Evolutionary conservation across 331 rosid genomes (phyloP), one percentile per base, ranked within the genome.

Genomic region (Saraca asoca): DNA sequence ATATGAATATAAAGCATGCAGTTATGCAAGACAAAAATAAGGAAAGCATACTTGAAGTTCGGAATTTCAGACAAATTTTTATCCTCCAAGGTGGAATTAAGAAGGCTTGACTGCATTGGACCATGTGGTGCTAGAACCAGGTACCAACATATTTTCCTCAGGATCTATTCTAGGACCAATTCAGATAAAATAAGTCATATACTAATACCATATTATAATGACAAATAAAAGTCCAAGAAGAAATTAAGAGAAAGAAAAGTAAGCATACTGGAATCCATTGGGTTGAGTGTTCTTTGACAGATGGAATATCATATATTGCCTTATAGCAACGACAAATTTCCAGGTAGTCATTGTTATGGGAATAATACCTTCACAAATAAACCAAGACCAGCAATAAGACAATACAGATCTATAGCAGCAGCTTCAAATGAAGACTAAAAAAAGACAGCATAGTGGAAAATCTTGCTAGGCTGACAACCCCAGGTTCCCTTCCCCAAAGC

Each of bases 51-150:
- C 99, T 84, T 85, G 67, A 94, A 94, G 75, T 75, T 78, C 16
- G 88, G 81, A 72, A 90, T 80, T 76, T 94, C 99, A 12, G 95
- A 81, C 18, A 94, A 87, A 83, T 94, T 90, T 75, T 85, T 94
- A 72, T 90, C 99, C 79, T 90, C 99, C 87, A 90, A 76, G 49
- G 91, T 90, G 71, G 99, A 85, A 73, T 94, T 88, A 31, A 94
- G 89, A 69, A 94, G 99, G 83, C 96, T 94, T 7, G 99, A 94
- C 64, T 94, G 99, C 96, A 94, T 90, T 10, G 99, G 95, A 69
- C 86, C 95, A 37, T 90, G 83, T 37, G 97, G 99, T 2, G 97
- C 44, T 45, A 94, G 82, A 75, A 90, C 91, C 80, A 94, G 78
- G 82, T 80, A 88, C 99, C 99, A 94, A 64, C 96, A 94, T 75